These are phyloP conservation scores for Sporothrix sp. DNA, from an alignment of 2,329 filamentous ascomycete species.

Conservation along the genomic window DNA sequence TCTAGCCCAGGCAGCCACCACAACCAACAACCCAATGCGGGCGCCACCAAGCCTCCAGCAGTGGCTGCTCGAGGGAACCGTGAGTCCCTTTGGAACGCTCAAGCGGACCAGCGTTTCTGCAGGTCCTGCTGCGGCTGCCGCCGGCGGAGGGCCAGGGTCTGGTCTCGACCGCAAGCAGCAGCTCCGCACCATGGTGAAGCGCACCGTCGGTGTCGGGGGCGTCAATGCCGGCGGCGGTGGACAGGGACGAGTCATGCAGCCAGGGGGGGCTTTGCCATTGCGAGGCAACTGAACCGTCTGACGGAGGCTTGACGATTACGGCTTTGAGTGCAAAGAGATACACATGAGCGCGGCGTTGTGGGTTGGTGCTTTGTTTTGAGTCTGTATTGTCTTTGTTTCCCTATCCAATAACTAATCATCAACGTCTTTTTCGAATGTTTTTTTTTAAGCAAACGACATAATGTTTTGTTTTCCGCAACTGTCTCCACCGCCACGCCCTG, in stretches of 20 bases:
- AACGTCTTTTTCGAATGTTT: neutral
- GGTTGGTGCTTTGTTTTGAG: neutral
- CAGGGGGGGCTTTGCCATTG: slow-evolving; percentile 11
- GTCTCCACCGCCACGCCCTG: too few relatives aligned
- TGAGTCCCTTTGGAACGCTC: slow-evolving; percentile 28
- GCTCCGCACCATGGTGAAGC: slow-evolving; percentile 9
- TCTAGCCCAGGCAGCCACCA: slow-evolving; percentile 9
- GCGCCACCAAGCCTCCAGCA: slow-evolving; percentile 23
- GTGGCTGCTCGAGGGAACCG: slow-evolving; percentile 26
- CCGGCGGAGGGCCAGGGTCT: neutral
- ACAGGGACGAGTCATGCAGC: slow-evolving; percentile 13
- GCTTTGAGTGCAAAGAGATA: neutral
- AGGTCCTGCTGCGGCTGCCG: neutral
- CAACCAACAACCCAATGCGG: slow-evolving; percentile 11
- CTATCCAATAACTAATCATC: neutral
- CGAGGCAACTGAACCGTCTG: neutral
- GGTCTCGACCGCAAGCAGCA: slow-evolving; percentile 11
- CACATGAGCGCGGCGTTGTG: slow-evolving; percentile 2
- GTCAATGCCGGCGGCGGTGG: slow-evolving; percentile 15
- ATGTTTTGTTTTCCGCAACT: too few relatives aligned
- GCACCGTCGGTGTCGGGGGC: slow-evolving; percentile 14
- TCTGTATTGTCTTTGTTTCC: neutral
- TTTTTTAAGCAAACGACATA: too few relatives aligned
- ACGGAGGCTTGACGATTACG: too few relatives aligned
- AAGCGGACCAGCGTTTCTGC: slow-evolving; percentile 7